Evolutionary conservation across 2,329 filamentous ascomycete genomes (phyloP).

Genomic region (Venturia oleaginea): DNA sequence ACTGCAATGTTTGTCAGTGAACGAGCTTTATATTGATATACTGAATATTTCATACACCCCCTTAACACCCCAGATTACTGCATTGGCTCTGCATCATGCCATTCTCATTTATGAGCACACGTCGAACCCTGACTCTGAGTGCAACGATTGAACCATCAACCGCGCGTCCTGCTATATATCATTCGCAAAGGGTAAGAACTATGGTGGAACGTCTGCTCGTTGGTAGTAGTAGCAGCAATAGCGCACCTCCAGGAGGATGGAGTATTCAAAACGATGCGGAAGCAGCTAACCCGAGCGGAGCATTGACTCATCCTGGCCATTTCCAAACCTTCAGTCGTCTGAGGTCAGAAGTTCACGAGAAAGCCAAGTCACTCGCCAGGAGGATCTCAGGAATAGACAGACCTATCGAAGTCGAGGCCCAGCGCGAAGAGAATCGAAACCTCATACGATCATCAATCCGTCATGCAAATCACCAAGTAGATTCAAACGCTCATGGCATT

Average conservation of each 20-base stretch:
- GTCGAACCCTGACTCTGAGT: neutral
- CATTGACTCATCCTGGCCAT: neutral
- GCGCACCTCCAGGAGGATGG: neutral
- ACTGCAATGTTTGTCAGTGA: neutral
- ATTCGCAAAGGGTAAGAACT: neutral
- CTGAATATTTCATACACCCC: neutral
- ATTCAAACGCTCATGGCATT: neutral
- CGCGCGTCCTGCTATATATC: neutral
- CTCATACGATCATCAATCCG: neutral
- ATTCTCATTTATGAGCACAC: neutral
- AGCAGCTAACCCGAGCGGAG: neutral
- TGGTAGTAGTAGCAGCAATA: neutral
- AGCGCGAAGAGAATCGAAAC: neutral
- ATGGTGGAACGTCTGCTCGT: neutral
- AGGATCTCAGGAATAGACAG: neutral
- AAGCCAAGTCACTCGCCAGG: neutral
- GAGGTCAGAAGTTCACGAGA: neutral
- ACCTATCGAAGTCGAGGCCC: neutral
- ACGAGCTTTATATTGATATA: neutral
- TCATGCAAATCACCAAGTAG: neutral
- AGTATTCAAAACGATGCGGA: neutral
- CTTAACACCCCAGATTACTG: neutral
- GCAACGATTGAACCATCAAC: neutral
- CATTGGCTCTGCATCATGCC: neutral
- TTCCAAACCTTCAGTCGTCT: neutral